A percentile compares a stretch with the other conserved stretches of the same genome.
Conservation (phyloP, 2,329 filamentous ascomycete genomes). For the Fusarium anthophilum region DNA sequence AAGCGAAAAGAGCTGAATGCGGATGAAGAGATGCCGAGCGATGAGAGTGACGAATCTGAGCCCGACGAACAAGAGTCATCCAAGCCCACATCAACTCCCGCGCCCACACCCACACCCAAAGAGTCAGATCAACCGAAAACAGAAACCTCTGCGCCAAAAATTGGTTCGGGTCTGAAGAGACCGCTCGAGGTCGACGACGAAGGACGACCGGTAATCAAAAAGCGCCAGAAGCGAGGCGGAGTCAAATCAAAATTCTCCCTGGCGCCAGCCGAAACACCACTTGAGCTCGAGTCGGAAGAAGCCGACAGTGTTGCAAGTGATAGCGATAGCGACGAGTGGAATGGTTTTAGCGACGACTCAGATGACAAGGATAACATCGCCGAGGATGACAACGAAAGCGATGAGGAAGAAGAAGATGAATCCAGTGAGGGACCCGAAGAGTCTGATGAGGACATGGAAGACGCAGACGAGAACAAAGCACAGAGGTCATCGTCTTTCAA, state of each 20-base stretch:
- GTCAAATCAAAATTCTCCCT: conserved; percentile 65
- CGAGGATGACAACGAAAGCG: conserved; percentile 38
- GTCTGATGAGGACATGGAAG: conserved; percentile 45
- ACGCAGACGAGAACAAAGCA: conserved; percentile 43
- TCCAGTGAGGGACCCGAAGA: conserved; percentile 43
- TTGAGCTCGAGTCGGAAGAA: conserved; percentile 48
- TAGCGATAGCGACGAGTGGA: conserved; percentile 63
- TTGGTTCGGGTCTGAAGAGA: conserved; percentile 86
- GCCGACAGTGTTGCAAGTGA: conserved; percentile 29
- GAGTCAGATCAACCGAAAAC: conserved; percentile 9
- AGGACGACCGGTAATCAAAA: conserved; percentile 83
- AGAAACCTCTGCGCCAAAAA: conserved; percentile 21
- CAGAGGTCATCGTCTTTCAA: conserved; percentile 78
- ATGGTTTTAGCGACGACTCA: conserved; percentile 65
- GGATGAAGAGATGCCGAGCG: conserved; percentile 38
- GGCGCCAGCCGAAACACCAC: conserved; percentile 49
- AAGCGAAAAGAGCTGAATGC: conserved; percentile 44
- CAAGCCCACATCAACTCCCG: not conserved
- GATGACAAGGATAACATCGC: conserved; percentile 44
- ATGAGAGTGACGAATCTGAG: conserved; percentile 25
- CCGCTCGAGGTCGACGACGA: conserved; percentile 83
- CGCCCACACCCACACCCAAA: not conserved
- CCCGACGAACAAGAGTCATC: not conserved
- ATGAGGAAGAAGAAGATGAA: conserved; percentile 40
- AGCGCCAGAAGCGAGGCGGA: conserved; percentile 77